phyloP scores from a whole-genome alignment of 2,329 filamentous ascomycete genomes.

The Fusarium sarcochroum region DNA sequence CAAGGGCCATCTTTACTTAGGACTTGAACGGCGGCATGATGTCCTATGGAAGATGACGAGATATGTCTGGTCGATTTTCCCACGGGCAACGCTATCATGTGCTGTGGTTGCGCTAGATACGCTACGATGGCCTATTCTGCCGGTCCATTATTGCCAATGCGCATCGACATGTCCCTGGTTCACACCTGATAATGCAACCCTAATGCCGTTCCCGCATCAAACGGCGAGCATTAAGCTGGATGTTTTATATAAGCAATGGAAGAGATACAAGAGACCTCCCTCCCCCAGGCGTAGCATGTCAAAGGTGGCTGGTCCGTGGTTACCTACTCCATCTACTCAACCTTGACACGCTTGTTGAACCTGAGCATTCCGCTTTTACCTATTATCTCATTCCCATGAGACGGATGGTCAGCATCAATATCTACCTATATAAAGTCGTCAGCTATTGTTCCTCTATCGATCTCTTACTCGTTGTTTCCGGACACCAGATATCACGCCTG shows the following conservation, averaged over 20 bases:
- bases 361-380: constrained; percentile 7
- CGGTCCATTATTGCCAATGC: constrained; percentile 35
- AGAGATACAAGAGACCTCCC: constrained; percentile 37
- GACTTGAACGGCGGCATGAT: constrained; percentile 23
- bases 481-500: constrained; percentile 20
- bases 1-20: constrained; percentile 12
- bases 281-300: constrained; percentile 30
- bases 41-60: constrained; percentile 31
- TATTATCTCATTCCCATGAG: constrained; percentile 18
- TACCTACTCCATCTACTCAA: constrained; percentile 16
- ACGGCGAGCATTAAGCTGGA: constrained; percentile 14
- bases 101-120: constrained; percentile 33
- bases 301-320: constrained; percentile 29
- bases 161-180: constrained; percentile 38
- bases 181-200: constrained; percentile 42
- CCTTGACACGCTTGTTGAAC: constrained; percentile 21
- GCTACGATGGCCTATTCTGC: constrained; percentile 26
- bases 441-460: constrained; percentile 1
- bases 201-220: constrained; percentile 37
- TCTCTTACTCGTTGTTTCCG: constrained; percentile 19
- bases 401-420: constrained; percentile 15
- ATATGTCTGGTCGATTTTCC: constrained; percentile 25
- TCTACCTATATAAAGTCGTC: constrained; percentile 16
- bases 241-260: constrained; percentile 18
- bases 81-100: constrained; percentile 27